Conservation (phyloP, 805 yeast genomes). For the Cephaloascus fragrans region DNA sequence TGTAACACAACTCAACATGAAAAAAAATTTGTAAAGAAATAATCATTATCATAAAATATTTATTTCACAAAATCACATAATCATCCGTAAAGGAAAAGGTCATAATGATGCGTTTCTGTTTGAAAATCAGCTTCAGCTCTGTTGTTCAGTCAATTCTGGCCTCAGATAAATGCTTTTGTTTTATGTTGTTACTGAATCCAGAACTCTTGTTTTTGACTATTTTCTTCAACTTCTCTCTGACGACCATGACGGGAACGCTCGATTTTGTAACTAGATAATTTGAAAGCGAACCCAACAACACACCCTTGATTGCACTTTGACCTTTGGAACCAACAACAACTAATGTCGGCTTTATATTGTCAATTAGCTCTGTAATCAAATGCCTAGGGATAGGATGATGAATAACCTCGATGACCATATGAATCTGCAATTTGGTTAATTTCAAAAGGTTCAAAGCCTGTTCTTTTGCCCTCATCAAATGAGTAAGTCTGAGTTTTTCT, state of each 20-base stretch:
- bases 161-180: constrained; percentile 37
- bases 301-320: constrained; percentile 62
- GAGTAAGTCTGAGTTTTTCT: constrained; percentile 24
- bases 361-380: constrained; percentile 58
- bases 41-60: too few relatives aligned
- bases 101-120: too few relatives aligned
- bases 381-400: constrained; percentile 73
- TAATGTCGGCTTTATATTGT: constrained; percentile 61
- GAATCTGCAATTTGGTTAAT: constrained; percentile 62
- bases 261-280: constrained; percentile 65
- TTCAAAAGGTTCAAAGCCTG: constrained; percentile 40
- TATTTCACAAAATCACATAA: too few relatives aligned
- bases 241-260: constrained; percentile 75
- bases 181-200: constrained; percentile 46
- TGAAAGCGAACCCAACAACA: constrained; percentile 61
- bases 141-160: constrained; percentile 32
- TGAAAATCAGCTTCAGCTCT: too few relatives aligned
- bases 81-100: too few relatives aligned
- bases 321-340: constrained; percentile 75
- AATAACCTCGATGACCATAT: constrained; percentile 61
- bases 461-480: constrained; percentile 32
- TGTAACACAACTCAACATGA: too few relatives aligned
- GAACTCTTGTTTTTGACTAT: constrained; percentile 45
- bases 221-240: constrained; percentile 61
- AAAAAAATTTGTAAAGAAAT: too few relatives aligned